phyloP scores from a whole-genome alignment of 169 alveolate species.

The Plasmodium reichenowi region DNA sequence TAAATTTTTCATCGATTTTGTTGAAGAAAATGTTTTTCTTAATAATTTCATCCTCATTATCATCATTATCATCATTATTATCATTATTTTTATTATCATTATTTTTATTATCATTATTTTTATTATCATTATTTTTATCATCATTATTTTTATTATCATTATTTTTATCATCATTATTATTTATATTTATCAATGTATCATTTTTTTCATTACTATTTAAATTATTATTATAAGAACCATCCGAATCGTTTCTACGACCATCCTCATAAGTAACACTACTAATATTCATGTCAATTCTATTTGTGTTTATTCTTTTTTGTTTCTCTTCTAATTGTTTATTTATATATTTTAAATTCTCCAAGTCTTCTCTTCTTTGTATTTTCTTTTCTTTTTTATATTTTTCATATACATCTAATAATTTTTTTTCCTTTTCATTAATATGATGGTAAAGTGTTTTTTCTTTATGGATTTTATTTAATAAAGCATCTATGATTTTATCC shows the following conservation, averaged over 20 bases:
- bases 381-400: constrained; percentile 15
- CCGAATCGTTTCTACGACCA: too few species aligned
- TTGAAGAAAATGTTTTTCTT: constrained; percentile 10
- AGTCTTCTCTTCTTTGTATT: constrained; percentile 28
- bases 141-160: too few species aligned
- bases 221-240: too few species aligned
- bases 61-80: too few species aligned
- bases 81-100: too few species aligned
- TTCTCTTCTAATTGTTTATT: constrained; percentile 19
- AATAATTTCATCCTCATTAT: background rate
- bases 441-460: background rate
- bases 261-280: too few species aligned
- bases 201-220: background rate
- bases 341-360: constrained; percentile 54
- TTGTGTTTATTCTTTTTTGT: background rate
- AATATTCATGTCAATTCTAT: background rate
- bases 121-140: too few species aligned
- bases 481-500: constrained; percentile 17
- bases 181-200: too few species aligned
- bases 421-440: constrained; percentile 4
- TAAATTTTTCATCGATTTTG: background rate
- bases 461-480: constrained; percentile 6
- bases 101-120: too few species aligned
- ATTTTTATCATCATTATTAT: too few species aligned
- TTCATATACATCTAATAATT: constrained; percentile 30